These are phyloP conservation scores for Bipolaris oryzae DNA, from an alignment of 2,329 filamentous ascomycete species.

Conservation along the genomic window DNA sequence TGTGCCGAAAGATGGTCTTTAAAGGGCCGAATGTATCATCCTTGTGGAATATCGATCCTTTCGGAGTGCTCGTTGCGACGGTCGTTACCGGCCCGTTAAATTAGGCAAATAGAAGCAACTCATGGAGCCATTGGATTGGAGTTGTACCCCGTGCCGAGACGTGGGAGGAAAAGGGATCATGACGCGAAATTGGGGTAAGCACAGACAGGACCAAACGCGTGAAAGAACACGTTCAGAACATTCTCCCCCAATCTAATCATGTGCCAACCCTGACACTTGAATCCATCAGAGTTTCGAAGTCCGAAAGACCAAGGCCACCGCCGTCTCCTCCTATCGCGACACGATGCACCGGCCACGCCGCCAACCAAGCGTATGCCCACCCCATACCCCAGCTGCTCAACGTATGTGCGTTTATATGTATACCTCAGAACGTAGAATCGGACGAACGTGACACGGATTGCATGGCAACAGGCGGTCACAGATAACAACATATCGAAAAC, in stretches of 20 bases:
- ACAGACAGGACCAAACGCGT: neutral
- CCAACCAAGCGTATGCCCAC: neutral
- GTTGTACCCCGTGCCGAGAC: neutral
- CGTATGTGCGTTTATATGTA: neutral
- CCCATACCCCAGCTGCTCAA: constrained; percentile 4
- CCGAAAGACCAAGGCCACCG: constrained; percentile 7
- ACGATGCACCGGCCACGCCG: neutral
- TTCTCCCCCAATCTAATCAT: constrained; percentile 1
- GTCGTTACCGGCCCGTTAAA: neutral
- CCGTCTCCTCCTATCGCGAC: neutral
- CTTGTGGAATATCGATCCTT: constrained; percentile 3
- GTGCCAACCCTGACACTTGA: neutral
- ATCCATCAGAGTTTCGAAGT: constrained; percentile 14
- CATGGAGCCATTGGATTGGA: neutral
- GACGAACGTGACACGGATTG: constrained; percentile 5
- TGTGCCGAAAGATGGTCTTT: neutral
- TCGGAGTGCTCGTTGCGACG: constrained; percentile 1
- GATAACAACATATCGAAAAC: constrained; percentile 3
- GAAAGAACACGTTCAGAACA: constrained; percentile 4
- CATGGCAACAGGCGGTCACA: constrained; percentile 3
- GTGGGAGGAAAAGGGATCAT: neutral
- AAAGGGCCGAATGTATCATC: constrained; percentile 11
- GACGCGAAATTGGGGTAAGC: constrained; percentile 9
- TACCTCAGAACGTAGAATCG: neutral
- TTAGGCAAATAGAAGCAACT: constrained; percentile 1